Evolutionary conservation across 2,329 filamentous ascomycete species (phyloP).

Genomic region (Fusarium caatingaense): DNA sequence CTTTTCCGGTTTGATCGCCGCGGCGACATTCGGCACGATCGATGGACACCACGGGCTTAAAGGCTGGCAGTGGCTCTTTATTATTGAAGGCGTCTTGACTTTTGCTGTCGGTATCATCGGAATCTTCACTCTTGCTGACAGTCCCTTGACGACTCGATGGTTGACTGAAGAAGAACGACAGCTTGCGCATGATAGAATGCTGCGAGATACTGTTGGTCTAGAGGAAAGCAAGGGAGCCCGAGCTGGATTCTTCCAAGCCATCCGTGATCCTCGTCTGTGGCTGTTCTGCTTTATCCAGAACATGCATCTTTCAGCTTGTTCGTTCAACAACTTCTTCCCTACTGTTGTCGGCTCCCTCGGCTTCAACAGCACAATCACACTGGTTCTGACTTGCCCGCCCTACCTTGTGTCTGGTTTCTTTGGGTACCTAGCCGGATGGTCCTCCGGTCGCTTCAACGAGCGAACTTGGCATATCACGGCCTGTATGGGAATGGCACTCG

Average conservation of each 20-base stretch:
- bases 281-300: slow-evolving; percentile 53
- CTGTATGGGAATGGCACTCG: slow-evolving; percentile 53
- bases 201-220: slow-evolving; percentile 44
- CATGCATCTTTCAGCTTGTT: slow-evolving; percentile 52
- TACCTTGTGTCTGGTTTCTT: slow-evolving; percentile 57
- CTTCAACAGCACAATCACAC: slow-evolving; percentile 52
- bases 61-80: slow-evolving; percentile 52
- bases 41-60: slow-evolving; percentile 44
- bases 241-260: slow-evolving; percentile 45
- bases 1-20: slow-evolving; percentile 58
- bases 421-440: slow-evolving; percentile 56
- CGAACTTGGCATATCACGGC: slow-evolving; percentile 51
- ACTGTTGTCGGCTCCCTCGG: slow-evolving; percentile 50
- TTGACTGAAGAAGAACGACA: slow-evolving; percentile 53
- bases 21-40: slow-evolving; percentile 53
- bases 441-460: slow-evolving; percentile 57
- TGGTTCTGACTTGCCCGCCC: slow-evolving; percentile 60
- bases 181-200: slow-evolving; percentile 57
- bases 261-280: slow-evolving; percentile 47
- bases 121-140: slow-evolving; percentile 52
- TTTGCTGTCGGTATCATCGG: slow-evolving; percentile 48
- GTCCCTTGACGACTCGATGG: slow-evolving; percentile 53
- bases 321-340: slow-evolving; percentile 48
- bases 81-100: slow-evolving; percentile 48
- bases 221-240: slow-evolving; percentile 54